Conservation (phyloP, 208 protist species). For the Leishmania turanica region DNA sequence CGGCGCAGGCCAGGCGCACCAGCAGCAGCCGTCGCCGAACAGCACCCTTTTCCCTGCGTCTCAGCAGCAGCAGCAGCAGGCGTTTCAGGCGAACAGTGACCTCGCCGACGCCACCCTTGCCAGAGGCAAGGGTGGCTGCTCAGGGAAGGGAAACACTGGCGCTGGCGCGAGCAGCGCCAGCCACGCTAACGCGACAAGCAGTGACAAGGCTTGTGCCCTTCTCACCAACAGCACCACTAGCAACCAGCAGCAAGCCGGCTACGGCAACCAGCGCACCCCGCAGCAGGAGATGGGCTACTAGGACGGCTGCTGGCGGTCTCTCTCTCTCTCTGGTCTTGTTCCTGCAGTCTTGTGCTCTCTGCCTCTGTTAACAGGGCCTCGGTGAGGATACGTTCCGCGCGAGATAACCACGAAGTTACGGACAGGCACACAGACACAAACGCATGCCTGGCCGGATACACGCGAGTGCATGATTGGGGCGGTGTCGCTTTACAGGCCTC, state of each 20-base stretch:
- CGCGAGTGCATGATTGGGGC: background rate
- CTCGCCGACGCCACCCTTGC: background rate
- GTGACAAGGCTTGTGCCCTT: background rate
- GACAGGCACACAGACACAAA: background rate
- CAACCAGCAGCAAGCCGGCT: background rate
- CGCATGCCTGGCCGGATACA: background rate
- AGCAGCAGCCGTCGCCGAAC: conserved; percentile 8
- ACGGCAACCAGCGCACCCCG: background rate
- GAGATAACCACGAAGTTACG: background rate
- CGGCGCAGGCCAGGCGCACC: conserved; percentile 3
- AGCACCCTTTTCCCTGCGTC: background rate
- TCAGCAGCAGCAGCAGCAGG: conserved; percentile 16
- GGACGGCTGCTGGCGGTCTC: background rate
- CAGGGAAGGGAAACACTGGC: background rate
- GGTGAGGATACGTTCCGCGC: background rate
- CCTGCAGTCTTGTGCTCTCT: conserved; percentile 4
- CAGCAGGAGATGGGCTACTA: conserved; percentile 11
- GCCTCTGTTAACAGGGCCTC: background rate
- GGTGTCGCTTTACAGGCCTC: background rate
- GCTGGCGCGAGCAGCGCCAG: background rate
- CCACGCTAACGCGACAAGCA: background rate
- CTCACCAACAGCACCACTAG: background rate
- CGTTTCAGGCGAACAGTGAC: background rate
- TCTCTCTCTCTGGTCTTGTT: background rate
- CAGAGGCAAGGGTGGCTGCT: background rate